These are phyloP conservation scores for Coemansia sp. DNA, from an alignment of 192 early-diverging fungal genomes.

Conservation along the genomic window DNA sequence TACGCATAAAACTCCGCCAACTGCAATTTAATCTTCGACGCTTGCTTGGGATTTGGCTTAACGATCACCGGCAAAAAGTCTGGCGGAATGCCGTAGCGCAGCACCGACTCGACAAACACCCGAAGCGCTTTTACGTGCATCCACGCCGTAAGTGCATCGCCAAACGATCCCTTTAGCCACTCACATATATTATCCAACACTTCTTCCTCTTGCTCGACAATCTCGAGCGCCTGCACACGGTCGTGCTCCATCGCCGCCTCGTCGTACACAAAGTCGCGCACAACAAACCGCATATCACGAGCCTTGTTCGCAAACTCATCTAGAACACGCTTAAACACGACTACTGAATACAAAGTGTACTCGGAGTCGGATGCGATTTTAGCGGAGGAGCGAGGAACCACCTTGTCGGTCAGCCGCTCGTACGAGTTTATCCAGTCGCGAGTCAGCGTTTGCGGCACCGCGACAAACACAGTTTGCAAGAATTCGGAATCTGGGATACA, in stretches of 20 bases:
- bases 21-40: conserved; percentile 74
- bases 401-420: conserved; percentile 90
- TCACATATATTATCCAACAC: conserved; percentile 73
- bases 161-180: conserved; percentile 91
- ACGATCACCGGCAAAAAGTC: conserved; percentile 83
- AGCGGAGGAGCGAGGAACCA: conserved; percentile 92
- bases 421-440: conserved; percentile 87
- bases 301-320: conserved; percentile 92
- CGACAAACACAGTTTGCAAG: conserved; percentile 87
- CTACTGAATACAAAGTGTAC: conserved; percentile 87
- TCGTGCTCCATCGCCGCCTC: conserved; percentile 71
- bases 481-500: conserved; percentile 93
- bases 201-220: conserved; percentile 79
- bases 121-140: conserved; percentile 93
- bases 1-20: conserved; percentile 80
- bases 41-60: conserved; percentile 77
- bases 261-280: conserved; percentile 95
- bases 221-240: conserved; percentile 64
- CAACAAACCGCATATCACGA: conserved; percentile 88
- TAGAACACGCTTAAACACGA: conserved; percentile 82
- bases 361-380: conserved; percentile 95
- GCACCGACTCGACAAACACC: conserved; percentile 93
- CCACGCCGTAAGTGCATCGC: conserved; percentile 90
- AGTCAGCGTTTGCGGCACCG: conserved; percentile 81
- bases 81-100: conserved; percentile 97